Base-by-base conservation (phyloP, 2,329 filamentous ascomycete genomes). In the Pyrenophora tritici-repentis region DNA sequence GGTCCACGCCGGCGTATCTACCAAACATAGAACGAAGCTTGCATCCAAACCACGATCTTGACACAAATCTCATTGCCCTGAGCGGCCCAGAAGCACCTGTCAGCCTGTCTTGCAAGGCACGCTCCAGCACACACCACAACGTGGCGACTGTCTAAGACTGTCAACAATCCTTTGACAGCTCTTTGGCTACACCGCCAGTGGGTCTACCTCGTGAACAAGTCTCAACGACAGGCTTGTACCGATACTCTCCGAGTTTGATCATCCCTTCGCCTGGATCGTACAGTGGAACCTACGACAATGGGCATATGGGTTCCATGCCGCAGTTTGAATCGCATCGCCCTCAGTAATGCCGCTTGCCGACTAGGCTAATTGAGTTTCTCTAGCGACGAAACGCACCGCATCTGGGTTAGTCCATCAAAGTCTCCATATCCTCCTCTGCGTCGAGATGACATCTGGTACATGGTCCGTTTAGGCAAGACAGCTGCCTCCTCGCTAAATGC, bases 1-100 rank as follows among this genome's bases (percentile, higher is more conserved):
- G 66, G 63, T 50, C 67, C 55, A 26, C 50, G 39, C 58, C 65
- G 61, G 62, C 61, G 56, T 45, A 56, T 39, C 46, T 46, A 55
- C 65, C 59, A 63, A 65, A 63, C 56, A 59, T 54, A 63, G 56
- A 59, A 51, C 56, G 60, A 65, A 61, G 58, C 61, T 56, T 59
- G 47, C 42, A 29, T 43, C 49, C 54, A 56, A 57, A 56, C 56
- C 56, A 61, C 59, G 12, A 51, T 48, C 50, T 58, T 45, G 52
- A 59, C 47, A 53, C 48, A 61, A 31, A 43, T 32, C 35, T 31
- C 48, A 50, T 57, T 47, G 47, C 51, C 56, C 51, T 45, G 36
- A 39, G 43, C 54, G 42, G 56, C 40, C 53, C 40, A 58, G 53
- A 59, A 55, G 52, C 50, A 50, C 43, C 43, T 56, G 55, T 53